Conservation (phyloP, 192 early-diverging fungal species). For the Coemansia reversa region DNA sequence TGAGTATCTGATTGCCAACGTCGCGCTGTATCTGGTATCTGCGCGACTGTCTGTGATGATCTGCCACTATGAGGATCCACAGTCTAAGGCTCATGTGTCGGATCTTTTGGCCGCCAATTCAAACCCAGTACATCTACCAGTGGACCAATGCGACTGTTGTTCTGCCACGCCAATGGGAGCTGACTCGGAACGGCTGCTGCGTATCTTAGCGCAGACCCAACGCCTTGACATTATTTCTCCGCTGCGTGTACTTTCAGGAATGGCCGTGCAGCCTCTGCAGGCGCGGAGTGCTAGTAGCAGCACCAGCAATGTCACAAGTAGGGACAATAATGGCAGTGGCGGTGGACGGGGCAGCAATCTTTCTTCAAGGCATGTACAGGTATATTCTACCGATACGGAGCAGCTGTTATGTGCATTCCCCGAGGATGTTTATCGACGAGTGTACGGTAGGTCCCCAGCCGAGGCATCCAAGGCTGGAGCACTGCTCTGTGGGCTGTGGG, state of each 20-base stretch:
- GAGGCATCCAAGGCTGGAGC: constrained; percentile 24
- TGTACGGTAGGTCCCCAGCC: constrained; percentile 22
- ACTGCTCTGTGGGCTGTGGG: constrained; percentile 26
- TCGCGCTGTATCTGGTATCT: constrained; percentile 51
- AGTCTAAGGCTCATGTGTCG: constrained; percentile 9
- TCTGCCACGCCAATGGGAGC: constrained; percentile 20
- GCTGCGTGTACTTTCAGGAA: background rate
- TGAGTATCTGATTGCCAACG: constrained; percentile 52
- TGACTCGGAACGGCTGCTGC: constrained; percentile 35
- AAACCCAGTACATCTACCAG: constrained; percentile 5
- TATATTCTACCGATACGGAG: constrained; percentile 41
- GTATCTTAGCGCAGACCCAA: constrained; percentile 41
- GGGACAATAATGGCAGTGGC: constrained; percentile 3
- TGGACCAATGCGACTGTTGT: constrained; percentile 39
- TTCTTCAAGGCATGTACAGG: constrained; percentile 47
- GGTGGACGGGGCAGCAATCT: constrained; percentile 12
- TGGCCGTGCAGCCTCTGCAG: background rate
- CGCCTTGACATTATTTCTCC: constrained; percentile 29
- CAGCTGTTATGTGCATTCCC: constrained; percentile 49
- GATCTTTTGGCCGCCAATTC: constrained; percentile 7
- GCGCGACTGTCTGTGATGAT: constrained; percentile 42
- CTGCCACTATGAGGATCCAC: constrained; percentile 45
- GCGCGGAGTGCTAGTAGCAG: constrained; percentile 1
- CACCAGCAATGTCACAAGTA: background rate
- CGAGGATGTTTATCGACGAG: constrained; percentile 40